phyloP scores from a whole-genome alignment of 179 eudicot genomes.

The Pouteria campechiana region DNA sequence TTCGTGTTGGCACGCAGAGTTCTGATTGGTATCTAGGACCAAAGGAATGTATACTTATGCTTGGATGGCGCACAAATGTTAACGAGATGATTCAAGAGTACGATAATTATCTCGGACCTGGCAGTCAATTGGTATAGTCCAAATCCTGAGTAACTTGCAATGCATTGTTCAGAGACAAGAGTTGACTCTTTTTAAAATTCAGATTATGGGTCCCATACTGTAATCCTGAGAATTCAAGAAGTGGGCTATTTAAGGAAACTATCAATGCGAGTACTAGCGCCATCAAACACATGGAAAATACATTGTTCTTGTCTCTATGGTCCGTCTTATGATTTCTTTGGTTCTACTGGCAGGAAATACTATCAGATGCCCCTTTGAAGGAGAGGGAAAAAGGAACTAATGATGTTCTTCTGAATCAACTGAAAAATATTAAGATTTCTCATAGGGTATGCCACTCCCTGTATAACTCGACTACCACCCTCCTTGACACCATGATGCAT shows the following conservation, averaged over 20 bases:
- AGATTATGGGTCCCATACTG: too few relatives aligned
- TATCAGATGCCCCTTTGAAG: slow-evolving; percentile 70
- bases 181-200: too few relatives aligned
- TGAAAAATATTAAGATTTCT: slow-evolving; percentile 56
- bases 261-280: too few relatives aligned
- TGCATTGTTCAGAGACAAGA: too few relatives aligned
- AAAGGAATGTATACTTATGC: slow-evolving; percentile 67
- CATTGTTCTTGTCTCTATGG: too few relatives aligned
- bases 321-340: background rate
- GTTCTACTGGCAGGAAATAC: slow-evolving; percentile 47
- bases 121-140: slow-evolving; percentile 75
- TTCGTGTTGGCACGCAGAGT: slow-evolving; percentile 31
- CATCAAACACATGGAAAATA: too few relatives aligned
- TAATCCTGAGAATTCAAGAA: too few relatives aligned
- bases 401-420: slow-evolving; percentile 41
- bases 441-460: slow-evolving; percentile 49
- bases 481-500: background rate
- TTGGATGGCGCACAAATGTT: slow-evolving; percentile 89
- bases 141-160: too few relatives aligned
- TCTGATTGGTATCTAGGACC: slow-evolving; percentile 72
- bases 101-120: slow-evolving; percentile 94
- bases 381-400: slow-evolving; percentile 42
- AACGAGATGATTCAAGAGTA: slow-evolving; percentile 84
- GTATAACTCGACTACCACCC: background rate
- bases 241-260: too few relatives aligned